Percentiles rank a stretch among this genome's conserved stretches.
These are phyloP conservation scores for Diaporthe aspalathi DNA, from an alignment of 2,329 filamentous ascomycete species.

Conservation along the genomic window DNA sequence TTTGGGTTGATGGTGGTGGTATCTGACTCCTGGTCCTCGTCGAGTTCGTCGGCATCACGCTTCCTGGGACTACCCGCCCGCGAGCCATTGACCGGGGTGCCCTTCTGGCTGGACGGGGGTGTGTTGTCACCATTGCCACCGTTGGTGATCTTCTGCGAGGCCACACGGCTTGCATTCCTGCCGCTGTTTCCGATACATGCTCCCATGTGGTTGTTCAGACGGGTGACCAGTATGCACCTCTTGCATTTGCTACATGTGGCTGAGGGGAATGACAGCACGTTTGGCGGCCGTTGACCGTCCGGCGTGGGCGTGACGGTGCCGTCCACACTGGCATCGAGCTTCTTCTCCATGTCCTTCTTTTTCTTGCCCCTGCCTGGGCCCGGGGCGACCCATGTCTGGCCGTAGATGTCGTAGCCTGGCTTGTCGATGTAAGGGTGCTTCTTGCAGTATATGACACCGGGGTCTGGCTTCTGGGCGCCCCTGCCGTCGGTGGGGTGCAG, in stretches of 20 bases:
- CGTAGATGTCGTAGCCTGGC: slow-evolving; percentile 82
- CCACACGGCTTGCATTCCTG: slow-evolving; percentile 70
- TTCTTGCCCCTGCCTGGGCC: slow-evolving; percentile 79
- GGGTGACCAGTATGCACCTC: slow-evolving; percentile 72
- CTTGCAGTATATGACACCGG: slow-evolving; percentile 80
- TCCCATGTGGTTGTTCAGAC: slow-evolving; percentile 76
- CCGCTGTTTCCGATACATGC: slow-evolving; percentile 75
- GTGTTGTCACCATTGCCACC: slow-evolving; percentile 65
- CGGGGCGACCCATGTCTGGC: slow-evolving; percentile 81
- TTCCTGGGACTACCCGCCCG: slow-evolving; percentile 67
- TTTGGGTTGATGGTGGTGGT: slow-evolving; percentile 58
- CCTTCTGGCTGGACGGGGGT: slow-evolving; percentile 72
- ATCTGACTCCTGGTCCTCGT: slow-evolving; percentile 65
- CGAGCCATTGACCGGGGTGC: slow-evolving; percentile 67
- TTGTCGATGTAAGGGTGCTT: slow-evolving; percentile 82
- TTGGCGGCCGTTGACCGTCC: slow-evolving; percentile 65
- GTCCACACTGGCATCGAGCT: slow-evolving; percentile 59
- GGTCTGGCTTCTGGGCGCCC: slow-evolving; percentile 73
- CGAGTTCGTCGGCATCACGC: slow-evolving; percentile 64
- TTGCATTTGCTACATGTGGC: slow-evolving; percentile 77
- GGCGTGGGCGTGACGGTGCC: slow-evolving; percentile 52
- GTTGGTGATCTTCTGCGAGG: slow-evolving; percentile 72
- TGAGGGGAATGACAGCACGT: slow-evolving; percentile 73
- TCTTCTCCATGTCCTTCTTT: slow-evolving; percentile 81
- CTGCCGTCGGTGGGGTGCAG: slow-evolving; percentile 79